Percentiles rank a stretch among this genome's conserved stretches.
These are phyloP conservation scores for Pueraria montana DNA, from an alignment of 306 rosid species.

Conservation along the genomic window DNA sequence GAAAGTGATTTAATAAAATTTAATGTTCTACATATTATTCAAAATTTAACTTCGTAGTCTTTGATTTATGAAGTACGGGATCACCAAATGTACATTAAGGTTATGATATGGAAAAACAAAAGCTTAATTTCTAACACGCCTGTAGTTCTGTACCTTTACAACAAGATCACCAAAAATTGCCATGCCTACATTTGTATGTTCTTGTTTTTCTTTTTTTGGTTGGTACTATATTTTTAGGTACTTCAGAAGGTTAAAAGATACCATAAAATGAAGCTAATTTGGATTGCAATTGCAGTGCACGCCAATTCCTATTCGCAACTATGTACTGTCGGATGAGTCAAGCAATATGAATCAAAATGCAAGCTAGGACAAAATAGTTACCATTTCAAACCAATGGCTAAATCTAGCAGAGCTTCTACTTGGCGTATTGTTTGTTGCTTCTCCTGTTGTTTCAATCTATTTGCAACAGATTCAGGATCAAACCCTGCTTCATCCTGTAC, in stretches of 20 bases:
- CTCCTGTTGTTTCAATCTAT: conserved; percentile 88
- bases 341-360: conserved; percentile 39
- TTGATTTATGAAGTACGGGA: neutral
- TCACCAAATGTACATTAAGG: conserved; percentile 1
- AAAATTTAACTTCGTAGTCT: conserved; percentile 15
- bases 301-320: conserved; percentile 21
- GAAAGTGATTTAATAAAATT: neutral
- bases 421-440: conserved; percentile 74
- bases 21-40: neutral
- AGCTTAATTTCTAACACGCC: neutral
- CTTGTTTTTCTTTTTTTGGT: neutral
- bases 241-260: neutral
- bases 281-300: conserved; percentile 28
- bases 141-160: neutral
- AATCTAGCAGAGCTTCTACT: conserved; percentile 81
- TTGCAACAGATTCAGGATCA: conserved; percentile 86
- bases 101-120: neutral
- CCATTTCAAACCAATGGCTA: conserved; percentile 80
- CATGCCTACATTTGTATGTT: conserved; percentile 4
- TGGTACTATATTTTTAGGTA: neutral
- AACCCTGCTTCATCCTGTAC: conserved; percentile 54
- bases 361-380: conserved; percentile 48
- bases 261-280: conserved; percentile 27
- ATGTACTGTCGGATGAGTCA: neutral
- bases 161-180: conserved; percentile 7